phyloP scores from a whole-genome alignment of 768 basidiomycete genomes.

The Phylloporus rhodoxanthus region DNA sequence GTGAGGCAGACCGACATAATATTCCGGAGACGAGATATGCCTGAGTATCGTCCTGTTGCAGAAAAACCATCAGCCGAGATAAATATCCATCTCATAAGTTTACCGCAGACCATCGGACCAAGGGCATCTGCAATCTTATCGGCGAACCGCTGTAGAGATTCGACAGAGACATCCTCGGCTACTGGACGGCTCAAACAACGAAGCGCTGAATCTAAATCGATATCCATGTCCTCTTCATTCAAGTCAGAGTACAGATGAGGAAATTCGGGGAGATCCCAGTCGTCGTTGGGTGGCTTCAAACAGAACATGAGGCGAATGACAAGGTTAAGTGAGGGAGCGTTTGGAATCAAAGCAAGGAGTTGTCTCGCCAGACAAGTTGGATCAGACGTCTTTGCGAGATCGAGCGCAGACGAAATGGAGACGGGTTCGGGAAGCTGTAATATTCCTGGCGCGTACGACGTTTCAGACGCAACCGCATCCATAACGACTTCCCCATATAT shows the following conservation, averaged over 20 bases:
- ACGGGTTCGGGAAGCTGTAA: constrained; percentile 32
- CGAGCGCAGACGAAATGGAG: constrained; percentile 46
- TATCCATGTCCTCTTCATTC: constrained; percentile 42
- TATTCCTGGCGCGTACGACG: constrained; percentile 38
- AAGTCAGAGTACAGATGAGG: constrained; percentile 66
- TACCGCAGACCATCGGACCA: constrained; percentile 47
- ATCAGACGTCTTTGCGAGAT: constrained; percentile 54
- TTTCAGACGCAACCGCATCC: constrained; percentile 35
- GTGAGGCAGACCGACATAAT: constrained; percentile 59
- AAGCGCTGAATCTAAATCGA: constrained; percentile 55
- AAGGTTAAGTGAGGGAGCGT: constrained; percentile 57
- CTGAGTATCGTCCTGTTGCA: constrained; percentile 45
- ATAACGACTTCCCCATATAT: constrained; percentile 50
- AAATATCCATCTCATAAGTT: neutral
- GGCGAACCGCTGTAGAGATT: constrained; percentile 50
- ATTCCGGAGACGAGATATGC: constrained; percentile 58
- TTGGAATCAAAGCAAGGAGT: constrained; percentile 55
- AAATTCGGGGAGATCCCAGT: constrained; percentile 72
- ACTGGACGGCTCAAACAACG: constrained; percentile 53
- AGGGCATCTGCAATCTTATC: constrained; percentile 50
- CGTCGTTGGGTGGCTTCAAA: constrained; percentile 70
- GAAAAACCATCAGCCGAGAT: constrained; percentile 2
- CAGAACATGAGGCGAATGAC: constrained; percentile 73
- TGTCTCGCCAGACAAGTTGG: constrained; percentile 58
- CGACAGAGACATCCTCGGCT: constrained; percentile 47